phyloP scores from a whole-genome alignment of 441 rosid genomes.

The Jatropha podagrica region DNA sequence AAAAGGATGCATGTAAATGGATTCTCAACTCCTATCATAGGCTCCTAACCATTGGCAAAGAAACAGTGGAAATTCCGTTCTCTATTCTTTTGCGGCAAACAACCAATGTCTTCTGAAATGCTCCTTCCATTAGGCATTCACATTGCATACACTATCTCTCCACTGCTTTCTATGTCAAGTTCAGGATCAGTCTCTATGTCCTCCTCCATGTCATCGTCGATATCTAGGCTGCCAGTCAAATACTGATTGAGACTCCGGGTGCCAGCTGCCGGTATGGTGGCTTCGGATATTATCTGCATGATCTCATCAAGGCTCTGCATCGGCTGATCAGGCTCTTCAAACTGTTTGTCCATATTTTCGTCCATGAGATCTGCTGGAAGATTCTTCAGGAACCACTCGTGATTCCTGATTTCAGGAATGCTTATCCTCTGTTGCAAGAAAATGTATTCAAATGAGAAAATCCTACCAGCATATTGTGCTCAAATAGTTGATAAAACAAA shows the following conservation, averaged over 20 bases:
- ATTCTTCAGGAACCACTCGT: constrained; percentile 93
- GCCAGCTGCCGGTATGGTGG: constrained; percentile 86
- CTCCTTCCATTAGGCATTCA: constrained; percentile 30
- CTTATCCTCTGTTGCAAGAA: constrained; percentile 71
- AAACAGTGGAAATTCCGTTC: background rate
- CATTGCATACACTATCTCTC: constrained; percentile 92
- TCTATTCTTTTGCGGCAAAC: background rate
- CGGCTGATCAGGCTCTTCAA: constrained; percentile 86
- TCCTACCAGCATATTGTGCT: background rate
- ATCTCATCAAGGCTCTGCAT: constrained; percentile 83
- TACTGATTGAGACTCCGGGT: constrained; percentile 60
- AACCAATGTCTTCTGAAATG: background rate
- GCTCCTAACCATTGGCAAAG: background rate
- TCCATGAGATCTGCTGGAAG: constrained; percentile 84
- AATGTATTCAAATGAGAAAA: background rate
- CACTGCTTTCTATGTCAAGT: constrained; percentile 93
- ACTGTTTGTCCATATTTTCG: constrained; percentile 53
- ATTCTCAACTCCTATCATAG: background rate
- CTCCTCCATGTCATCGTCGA: constrained; percentile 92
- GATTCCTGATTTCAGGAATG: constrained; percentile 79
- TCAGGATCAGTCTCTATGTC: constrained; percentile 85
- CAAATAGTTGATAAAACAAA: background rate
- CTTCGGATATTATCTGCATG: constrained; percentile 95
- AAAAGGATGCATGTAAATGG: background rate
- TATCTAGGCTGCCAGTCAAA: constrained; percentile 73